These are phyloP conservation scores for Syzygium aromaticum DNA, from an alignment of 345 rosid species.

Conservation along the genomic window DNA sequence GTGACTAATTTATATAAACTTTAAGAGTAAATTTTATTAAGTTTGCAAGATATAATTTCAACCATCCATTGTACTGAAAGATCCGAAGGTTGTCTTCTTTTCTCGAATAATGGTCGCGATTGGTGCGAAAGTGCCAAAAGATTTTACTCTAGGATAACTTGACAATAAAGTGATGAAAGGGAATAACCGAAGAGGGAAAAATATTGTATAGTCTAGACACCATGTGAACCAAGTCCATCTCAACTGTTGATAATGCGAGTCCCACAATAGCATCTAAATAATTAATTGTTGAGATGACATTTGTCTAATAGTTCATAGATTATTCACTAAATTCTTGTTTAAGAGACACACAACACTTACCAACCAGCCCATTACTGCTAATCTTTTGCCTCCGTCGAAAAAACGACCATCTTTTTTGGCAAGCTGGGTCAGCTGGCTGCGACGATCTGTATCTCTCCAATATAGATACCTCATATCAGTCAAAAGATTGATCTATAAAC, in stretches of 20 bases:
- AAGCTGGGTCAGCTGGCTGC: slow-evolving; percentile 25
- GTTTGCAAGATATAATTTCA: no score
- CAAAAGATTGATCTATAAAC: rapidly evolving
- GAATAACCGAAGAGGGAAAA: neutral
- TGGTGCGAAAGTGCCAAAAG: no score
- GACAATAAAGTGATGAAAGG: neutral
- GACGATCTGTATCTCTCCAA: neutral
- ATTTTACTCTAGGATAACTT: no score
- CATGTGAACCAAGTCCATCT: neutral
- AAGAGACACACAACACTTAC: slow-evolving; percentile 19
- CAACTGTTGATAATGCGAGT: neutral
- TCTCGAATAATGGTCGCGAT: no score
- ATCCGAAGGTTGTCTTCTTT: no score
- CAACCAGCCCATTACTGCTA: slow-evolving; percentile 41
- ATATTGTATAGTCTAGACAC: rapidly evolving
- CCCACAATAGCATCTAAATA: neutral
- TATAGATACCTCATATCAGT: neutral
- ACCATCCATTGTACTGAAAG: no score
- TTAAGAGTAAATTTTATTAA: neutral
- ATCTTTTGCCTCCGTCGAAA: slow-evolving; percentile 52
- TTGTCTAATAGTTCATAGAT: rapidly evolving
- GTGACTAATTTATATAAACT: neutral
- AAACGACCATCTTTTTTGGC: slow-evolving; percentile 37
- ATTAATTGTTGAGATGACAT: neutral
- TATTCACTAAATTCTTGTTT: neutral